A percentile compares a stretch with the other conserved stretches of the same genome.
Evolutionary conservation across 176 grass and related monocot species (phyloP).

Genomic region (Oryza rufipogon): DNA sequence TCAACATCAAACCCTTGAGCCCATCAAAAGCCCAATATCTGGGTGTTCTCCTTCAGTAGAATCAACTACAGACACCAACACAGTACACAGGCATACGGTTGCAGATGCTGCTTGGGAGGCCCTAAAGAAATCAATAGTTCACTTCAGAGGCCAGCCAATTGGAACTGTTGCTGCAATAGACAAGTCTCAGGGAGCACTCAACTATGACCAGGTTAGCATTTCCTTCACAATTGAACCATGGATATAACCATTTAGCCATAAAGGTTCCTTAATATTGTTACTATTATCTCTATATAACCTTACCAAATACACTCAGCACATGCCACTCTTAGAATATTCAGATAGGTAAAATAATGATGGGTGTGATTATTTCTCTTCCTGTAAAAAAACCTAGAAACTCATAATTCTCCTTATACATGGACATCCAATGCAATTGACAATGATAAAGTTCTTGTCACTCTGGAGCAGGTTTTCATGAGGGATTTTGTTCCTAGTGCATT

Average conservation of each 20-base stretch:
- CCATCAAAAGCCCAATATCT: conserved; percentile 40
- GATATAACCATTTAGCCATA: not conserved
- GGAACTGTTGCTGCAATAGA: conserved; percentile 89
- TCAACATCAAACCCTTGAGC: conserved; percentile 35
- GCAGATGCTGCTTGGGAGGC: conserved; percentile 83
- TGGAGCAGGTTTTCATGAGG: conserved; percentile 88
- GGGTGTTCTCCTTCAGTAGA: conserved; percentile 17
- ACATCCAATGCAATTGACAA: conserved; percentile 22
- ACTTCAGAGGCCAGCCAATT: conserved; percentile 70
- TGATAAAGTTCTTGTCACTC: conserved; percentile 5
- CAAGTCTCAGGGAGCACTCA: conserved; percentile 71
- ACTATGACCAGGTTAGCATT: conserved; percentile 89
- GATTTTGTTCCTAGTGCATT: conserved; percentile 91
- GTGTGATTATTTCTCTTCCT: conserved; percentile 22
- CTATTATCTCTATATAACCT: conserved; percentile 12
- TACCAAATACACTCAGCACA: conserved; percentile 7
- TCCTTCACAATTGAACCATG: conserved; percentile 23
- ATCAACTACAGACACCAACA: conserved; percentile 39
- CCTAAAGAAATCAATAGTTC: conserved; percentile 64
- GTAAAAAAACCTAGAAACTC: not conserved
- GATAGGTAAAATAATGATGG: conserved; percentile 31
- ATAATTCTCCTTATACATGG: conserved; percentile 32
- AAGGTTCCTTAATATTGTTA: conserved; percentile 4
- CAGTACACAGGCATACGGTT: conserved; percentile 42
- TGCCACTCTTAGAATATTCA: conserved; percentile 22